These are phyloP conservation scores for Lactifluus rugatus DNA, from an alignment of 768 basidiomycete species.

Conservation along the genomic window DNA sequence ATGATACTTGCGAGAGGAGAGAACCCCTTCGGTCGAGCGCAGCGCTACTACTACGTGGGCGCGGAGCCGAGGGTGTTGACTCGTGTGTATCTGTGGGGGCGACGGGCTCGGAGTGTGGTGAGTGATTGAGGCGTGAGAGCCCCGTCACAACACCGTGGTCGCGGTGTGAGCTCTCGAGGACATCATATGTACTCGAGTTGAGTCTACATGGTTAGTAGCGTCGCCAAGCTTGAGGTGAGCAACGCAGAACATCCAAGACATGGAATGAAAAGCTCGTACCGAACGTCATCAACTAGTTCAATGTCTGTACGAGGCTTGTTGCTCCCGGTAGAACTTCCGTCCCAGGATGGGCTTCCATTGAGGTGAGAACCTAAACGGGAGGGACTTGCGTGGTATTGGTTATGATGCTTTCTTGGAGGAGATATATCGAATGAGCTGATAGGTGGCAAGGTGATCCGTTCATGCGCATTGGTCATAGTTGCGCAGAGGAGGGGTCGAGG, in stretches of 20 bases:
- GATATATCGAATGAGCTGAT: constrained; percentile 14
- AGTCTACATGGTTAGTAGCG: not conserved
- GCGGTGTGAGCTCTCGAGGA: not conserved
- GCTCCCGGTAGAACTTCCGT: constrained; percentile 2
- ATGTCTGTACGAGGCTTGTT: not conserved
- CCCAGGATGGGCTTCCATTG: constrained; percentile 8
- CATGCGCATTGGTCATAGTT: constrained; percentile 16
- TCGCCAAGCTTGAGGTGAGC: not conserved
- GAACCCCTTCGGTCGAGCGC: constrained; percentile 3
- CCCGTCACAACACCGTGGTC: not conserved
- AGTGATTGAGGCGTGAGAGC: not conserved
- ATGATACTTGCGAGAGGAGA: constrained; percentile 1
- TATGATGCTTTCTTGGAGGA: not conserved
- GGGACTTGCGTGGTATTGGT: not conserved
- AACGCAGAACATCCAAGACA: not conserved
- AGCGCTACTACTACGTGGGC: constrained; percentile 13
- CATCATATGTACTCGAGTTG: not conserved
- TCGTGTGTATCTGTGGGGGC: not conserved
- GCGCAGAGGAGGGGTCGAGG: not conserved
- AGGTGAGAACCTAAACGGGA: not conserved
- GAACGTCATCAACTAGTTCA: not conserved
- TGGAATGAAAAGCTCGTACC: not conserved
- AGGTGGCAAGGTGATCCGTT: constrained; percentile 13
- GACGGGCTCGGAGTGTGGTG: constrained; percentile 8
- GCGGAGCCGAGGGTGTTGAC: not conserved